Evolutionary conservation across 495 filamentous ascomycete genomes (phyloP).

Genomic region (Amniculicola lignicola): DNA sequence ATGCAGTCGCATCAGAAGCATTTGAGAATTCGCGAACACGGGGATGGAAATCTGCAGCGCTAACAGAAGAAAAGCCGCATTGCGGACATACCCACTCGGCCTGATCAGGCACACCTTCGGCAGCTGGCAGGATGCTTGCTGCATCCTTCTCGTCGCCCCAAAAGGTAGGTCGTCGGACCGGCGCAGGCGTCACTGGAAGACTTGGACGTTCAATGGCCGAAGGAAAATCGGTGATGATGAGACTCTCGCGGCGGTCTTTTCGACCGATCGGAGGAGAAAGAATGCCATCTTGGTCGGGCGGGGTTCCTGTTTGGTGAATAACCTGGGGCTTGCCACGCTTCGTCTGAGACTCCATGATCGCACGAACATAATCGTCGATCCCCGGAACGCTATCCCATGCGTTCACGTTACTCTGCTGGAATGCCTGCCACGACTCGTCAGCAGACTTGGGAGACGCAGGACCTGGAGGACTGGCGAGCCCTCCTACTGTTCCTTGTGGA

Average conservation of each 20-base stretch:
- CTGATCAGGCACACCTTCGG: conserved; percentile 79
- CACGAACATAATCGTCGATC: conserved; percentile 75
- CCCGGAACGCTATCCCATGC: conserved; percentile 85
- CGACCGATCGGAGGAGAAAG: conserved; percentile 19
- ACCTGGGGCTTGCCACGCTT: conserved; percentile 55
- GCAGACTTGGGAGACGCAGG: conserved; percentile 14
- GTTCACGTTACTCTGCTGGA: conserved; percentile 59
- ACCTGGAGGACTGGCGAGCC: conserved; percentile 6
- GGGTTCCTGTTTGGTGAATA: conserved; percentile 30
- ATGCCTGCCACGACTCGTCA: conserved; percentile 59
- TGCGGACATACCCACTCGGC: conserved; percentile 83
- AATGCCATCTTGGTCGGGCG: no score
- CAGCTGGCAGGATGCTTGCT: conserved; percentile 60
- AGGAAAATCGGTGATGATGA: conserved; percentile 81
- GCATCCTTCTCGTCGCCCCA: conserved; percentile 54
- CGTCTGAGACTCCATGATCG: conserved; percentile 61
- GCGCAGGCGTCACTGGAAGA: conserved; percentile 86
- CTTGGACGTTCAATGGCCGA: conserved; percentile 78
- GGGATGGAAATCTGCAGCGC: conserved; percentile 28
- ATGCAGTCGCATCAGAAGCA: conserved; percentile 19
- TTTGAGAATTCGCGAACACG: conserved; percentile 9
- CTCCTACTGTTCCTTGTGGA: conserved; percentile 7
- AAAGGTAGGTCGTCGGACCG: conserved; percentile 57
- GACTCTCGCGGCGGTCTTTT: conserved; percentile 49
- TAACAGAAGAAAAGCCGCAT: conserved; percentile 39